Conservation (phyloP, 2,329 filamentous ascomycete species). For the Elsinoe perseae region DNA sequence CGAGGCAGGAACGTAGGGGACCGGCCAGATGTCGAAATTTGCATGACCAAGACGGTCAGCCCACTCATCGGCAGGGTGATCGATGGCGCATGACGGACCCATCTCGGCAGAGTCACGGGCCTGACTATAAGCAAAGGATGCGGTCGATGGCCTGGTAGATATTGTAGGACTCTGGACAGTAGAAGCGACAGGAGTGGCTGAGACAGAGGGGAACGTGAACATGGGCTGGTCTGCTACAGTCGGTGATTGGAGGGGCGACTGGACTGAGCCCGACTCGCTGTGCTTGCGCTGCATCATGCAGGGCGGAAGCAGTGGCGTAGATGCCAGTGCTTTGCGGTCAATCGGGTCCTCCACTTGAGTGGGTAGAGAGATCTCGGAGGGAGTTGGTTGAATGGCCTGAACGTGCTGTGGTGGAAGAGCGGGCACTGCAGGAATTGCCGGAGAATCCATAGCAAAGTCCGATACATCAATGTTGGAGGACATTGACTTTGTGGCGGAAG, state of each 20-base stretch:
- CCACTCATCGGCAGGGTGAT: conserved; percentile 70
- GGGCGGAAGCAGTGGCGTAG: conserved; percentile 78
- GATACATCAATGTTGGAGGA: conserved; percentile 37
- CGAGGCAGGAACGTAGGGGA: conserved; percentile 63
- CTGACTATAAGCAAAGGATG: conserved; percentile 57
- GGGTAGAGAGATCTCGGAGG: conserved; percentile 22
- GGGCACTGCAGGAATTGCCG: conserved; percentile 23
- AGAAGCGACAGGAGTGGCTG: conserved; percentile 36
- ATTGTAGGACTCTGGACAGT: conserved; percentile 54
- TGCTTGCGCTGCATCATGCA: conserved; percentile 56
- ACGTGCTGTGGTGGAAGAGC: conserved; percentile 8
- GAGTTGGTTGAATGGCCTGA: conserved; percentile 10
- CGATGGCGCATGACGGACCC: conserved; percentile 40
- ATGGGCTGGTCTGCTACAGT: conserved; percentile 53
- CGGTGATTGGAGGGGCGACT: conserved; percentile 82
- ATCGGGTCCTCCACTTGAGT: conserved; percentile 37
- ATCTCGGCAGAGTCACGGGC: conserved; percentile 48
- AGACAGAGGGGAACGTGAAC: conserved; percentile 19
- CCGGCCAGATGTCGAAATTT: conserved; percentile 80
- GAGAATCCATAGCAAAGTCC: conserved; percentile 28
- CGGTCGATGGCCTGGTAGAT: conserved; percentile 67
- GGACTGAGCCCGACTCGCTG: conserved; percentile 48
- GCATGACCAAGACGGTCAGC: conserved; percentile 79
- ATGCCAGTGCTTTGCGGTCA: conserved; percentile 56
- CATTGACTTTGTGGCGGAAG: conserved; percentile 61